Evolutionary conservation across 495 filamentous ascomycete genomes (phyloP).

Genomic region (Hypomontagnella monticulosa): DNA sequence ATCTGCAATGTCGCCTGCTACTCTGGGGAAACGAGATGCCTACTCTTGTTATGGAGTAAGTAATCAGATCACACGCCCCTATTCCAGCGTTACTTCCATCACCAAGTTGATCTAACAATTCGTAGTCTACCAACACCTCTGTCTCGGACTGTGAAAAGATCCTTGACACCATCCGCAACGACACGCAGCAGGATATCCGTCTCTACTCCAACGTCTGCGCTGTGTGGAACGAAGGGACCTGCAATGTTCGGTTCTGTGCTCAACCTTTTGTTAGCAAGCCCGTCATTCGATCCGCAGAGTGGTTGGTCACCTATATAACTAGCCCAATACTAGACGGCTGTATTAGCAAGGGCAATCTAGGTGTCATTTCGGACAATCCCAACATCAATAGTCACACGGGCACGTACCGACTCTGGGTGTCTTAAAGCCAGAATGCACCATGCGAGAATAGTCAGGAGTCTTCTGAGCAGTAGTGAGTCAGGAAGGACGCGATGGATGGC

Average conservation of each 20-base stretch:
- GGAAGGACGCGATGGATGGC: background rate
- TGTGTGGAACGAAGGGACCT: slow-evolving; percentile 41
- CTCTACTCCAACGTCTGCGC: slow-evolving; percentile 43
- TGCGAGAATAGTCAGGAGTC: background rate
- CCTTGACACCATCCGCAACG: slow-evolving; percentile 35
- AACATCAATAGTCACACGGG: slow-evolving; percentile 44
- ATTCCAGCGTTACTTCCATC: background rate
- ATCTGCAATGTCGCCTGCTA: background rate
- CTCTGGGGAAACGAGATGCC: slow-evolving; percentile 43
- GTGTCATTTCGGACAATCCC: slow-evolving; percentile 36
- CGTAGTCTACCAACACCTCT: slow-evolving; percentile 30
- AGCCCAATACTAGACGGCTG: slow-evolving; percentile 37
- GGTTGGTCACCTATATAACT: slow-evolving; percentile 40
- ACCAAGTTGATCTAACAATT: background rate
- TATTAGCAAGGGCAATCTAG: slow-evolving; percentile 33
- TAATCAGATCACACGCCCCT: background rate
- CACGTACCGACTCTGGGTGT: slow-evolving; percentile 43
- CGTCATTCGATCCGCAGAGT: slow-evolving; percentile 41
- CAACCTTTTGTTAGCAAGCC: slow-evolving; percentile 40
- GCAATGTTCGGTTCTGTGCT: slow-evolving; percentile 44
- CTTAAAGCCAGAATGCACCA: background rate
- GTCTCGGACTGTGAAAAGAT: slow-evolving; percentile 39
- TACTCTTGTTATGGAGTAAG: slow-evolving; percentile 46
- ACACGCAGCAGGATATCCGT: slow-evolving; percentile 32
- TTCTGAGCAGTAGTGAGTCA: background rate